phyloP scores from a whole-genome alignment of 108 stramenopile genomes.

The Nannochloropsis gaditana region DNA sequence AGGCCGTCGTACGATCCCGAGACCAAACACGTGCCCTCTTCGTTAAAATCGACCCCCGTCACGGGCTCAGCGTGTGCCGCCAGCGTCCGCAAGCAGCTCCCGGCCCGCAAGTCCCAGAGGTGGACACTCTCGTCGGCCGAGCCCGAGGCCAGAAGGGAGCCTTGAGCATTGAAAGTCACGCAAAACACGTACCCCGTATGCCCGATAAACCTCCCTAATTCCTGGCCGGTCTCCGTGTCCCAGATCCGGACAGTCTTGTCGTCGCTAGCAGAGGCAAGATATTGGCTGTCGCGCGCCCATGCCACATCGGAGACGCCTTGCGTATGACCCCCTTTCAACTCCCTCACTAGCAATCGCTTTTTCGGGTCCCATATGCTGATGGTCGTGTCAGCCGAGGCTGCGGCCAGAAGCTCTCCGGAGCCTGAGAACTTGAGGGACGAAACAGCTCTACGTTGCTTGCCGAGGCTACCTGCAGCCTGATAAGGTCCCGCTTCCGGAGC shows the following conservation, averaged over 20 bases:
- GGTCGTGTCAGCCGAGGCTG: conserved; percentile 42
- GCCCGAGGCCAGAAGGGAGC: conserved; percentile 68
- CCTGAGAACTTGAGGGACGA: conserved; percentile 43
- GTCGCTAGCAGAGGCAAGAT: conserved; percentile 77
- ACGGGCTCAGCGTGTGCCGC: conserved; percentile 93
- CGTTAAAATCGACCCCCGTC: conserved; percentile 69
- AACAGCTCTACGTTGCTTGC: conserved; percentile 37
- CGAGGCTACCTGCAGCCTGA: conserved; percentile 23
- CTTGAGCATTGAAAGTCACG: conserved; percentile 66
- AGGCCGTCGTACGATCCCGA: conserved; percentile 80
- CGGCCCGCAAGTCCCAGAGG: conserved; percentile 85
- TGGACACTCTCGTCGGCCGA: conserved; percentile 89
- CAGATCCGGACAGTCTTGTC: conserved; percentile 82
- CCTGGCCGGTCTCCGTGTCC: conserved; percentile 61
- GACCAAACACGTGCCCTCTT: conserved; percentile 42
- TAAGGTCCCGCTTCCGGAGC: neutral
- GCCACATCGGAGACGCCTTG: conserved; percentile 42
- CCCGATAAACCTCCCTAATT: conserved; percentile 57
- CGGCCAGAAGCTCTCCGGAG: conserved; percentile 32
- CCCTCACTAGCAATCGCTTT: conserved; percentile 25
- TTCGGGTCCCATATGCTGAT: conserved; percentile 37
- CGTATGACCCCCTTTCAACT: conserved; percentile 36
- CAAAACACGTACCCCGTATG: conserved; percentile 86
- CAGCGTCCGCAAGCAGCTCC: conserved; percentile 78
- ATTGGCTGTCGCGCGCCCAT: conserved; percentile 46